These are phyloP conservation scores for Nigrospora osmanthi DNA, from an alignment of 2,329 filamentous ascomycete species.

Conservation along the genomic window DNA sequence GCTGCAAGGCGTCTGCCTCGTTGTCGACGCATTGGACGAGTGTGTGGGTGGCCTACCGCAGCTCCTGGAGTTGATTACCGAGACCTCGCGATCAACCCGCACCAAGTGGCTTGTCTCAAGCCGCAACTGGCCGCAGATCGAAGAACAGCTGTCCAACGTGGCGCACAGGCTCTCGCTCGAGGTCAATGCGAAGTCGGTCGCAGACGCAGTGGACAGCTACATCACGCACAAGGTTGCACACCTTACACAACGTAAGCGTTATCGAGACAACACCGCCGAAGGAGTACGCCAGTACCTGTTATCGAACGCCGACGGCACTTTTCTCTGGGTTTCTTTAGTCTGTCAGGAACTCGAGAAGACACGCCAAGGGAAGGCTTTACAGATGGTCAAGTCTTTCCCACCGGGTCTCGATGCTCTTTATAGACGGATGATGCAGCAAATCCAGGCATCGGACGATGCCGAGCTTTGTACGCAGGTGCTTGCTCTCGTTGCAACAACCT, in stretches of 20 bases:
- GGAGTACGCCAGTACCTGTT: background rate
- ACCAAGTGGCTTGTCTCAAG: slow-evolving; percentile 37
- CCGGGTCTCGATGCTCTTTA: slow-evolving; percentile 28
- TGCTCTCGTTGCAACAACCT: no score
- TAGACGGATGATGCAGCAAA: slow-evolving; percentile 25
- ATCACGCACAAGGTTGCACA: slow-evolving; percentile 23
- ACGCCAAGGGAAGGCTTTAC: background rate
- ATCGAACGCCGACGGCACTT: no score
- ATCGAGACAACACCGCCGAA: background rate
- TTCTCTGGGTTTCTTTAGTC: no score
- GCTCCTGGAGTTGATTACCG: slow-evolving; percentile 27
- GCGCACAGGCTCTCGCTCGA: slow-evolving; percentile 24
- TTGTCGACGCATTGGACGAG: slow-evolving; percentile 41
- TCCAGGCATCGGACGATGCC: slow-evolving; percentile 17
- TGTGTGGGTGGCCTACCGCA: slow-evolving; percentile 19
- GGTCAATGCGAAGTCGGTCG: slow-evolving; percentile 23
- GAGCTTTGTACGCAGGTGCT: slow-evolving; percentile 3
- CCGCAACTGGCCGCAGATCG: slow-evolving; percentile 29
- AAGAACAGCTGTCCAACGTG: slow-evolving; percentile 15
- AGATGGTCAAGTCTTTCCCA: slow-evolving; percentile 16
- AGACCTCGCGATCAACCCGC: slow-evolving; percentile 11
- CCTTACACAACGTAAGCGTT: background rate
- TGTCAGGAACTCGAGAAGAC: no score
- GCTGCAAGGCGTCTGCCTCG: slow-evolving; percentile 21
- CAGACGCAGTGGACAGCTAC: slow-evolving; percentile 25